These are phyloP conservation scores for Phoenix dactylifera DNA, from an alignment of 176 grass and related monocot genomes.

Conservation along the genomic window DNA sequence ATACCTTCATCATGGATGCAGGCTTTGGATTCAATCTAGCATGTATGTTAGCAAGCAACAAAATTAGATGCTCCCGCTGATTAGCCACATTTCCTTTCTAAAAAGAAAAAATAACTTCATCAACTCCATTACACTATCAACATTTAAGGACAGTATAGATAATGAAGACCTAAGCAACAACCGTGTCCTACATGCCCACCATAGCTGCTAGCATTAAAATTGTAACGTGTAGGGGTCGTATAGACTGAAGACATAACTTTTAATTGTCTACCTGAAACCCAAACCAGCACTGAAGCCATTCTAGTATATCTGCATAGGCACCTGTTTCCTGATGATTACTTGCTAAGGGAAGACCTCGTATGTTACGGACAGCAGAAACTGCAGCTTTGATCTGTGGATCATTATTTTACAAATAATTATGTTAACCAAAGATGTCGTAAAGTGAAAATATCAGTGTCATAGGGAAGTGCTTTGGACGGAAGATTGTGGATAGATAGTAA, in stretches of 20 bases:
- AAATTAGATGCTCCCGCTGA: conserved; percentile 92
- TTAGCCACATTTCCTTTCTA: conserved; percentile 95
- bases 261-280: conserved; percentile 67
- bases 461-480: no score
- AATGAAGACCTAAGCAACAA: no score
- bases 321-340: conserved; percentile 36
- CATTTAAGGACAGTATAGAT: no score
- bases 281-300: conserved; percentile 92
- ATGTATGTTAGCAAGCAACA: conserved; percentile 88
- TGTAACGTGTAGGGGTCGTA: no score
- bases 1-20: conserved; percentile 60
- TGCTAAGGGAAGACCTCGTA: conserved; percentile 65
- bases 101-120: conserved; percentile 6
- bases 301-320: conserved; percentile 43
- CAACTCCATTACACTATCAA: background rate
- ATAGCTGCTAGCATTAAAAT: no score
- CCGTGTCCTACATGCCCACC: no score
- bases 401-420: background rate
- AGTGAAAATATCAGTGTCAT: no score
- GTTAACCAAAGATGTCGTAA: no score
- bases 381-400: conserved; percentile 66
- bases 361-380: conserved; percentile 58
- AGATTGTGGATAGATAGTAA: no score
- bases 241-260: background rate
- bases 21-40: conserved; percentile 64